Base-by-base conservation (phyloP, 1,284 basidiomycete genomes). In the Stygiomarasmius scandens region DNA sequence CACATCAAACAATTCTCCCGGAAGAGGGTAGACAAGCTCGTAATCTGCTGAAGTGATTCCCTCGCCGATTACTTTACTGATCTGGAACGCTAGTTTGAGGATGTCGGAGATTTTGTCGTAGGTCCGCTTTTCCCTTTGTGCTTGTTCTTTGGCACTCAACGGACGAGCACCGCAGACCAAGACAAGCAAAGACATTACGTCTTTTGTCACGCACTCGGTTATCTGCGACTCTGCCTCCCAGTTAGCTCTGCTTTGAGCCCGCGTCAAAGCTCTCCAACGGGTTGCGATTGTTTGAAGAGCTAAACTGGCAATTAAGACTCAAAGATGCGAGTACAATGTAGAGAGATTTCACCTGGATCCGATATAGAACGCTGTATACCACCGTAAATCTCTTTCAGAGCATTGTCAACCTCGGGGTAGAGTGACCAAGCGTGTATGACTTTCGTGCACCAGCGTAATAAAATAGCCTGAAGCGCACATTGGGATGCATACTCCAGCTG, bases 41-140 rank as follows among this genome's bases (percentile, higher is more conserved):
- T 43, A 50, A 23, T 58, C 51, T 27, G 48, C 25, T 4, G 51
- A 52, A 22, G 45, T 58, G 43, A 53, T 44, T 19, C 46, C 51
- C 20, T 49, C 46, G 0, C 51, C 45, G 38, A 58, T 14, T 16
- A 45, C 29, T 44, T 41, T 54, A 27, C 53, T 51, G 4, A 58
- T 19, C 2, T 36, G 38, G 4, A 4, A n/a, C 5, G 38, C 38
- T 5, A 16, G 6, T 41, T n/a, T 12, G 38, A 41, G n/a, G n/a
- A 41, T 41, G 11, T 41, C 38, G 38, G 38, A 8, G 38, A 41
- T 16, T 16, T 41, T 41, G 8, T 19, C 38, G 38, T 16, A 9
- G 16, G 38, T 19, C 38, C 38, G 16, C 5, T 12, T 19, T 16
- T n/a, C 16, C 16, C n/a, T 8, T 19, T 16, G 14, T 19, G 6